These are phyloP conservation scores for Hypoxylon sp. DNA, from an alignment of 2,329 filamentous ascomycete species.

Conservation along the genomic window DNA sequence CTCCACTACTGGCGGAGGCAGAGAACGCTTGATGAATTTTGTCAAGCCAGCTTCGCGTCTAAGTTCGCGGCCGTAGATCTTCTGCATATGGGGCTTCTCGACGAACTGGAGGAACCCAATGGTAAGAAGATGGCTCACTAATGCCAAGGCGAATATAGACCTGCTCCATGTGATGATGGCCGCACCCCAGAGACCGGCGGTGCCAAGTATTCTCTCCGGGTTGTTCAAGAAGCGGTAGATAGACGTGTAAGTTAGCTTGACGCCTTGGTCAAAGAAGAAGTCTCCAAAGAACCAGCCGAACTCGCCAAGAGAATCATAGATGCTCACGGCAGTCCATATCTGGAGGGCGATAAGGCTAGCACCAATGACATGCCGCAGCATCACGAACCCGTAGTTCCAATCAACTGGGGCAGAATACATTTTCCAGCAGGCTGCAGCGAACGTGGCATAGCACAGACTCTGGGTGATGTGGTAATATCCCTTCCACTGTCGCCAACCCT, in stretches of 20 bases:
- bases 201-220: conserved; percentile 91
- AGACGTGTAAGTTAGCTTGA: conserved; percentile 93
- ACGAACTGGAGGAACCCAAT: conserved; percentile 92
- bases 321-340: conserved; percentile 91
- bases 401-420: conserved; percentile 90
- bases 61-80: conserved; percentile 89
- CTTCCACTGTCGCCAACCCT: conserved; percentile 99
- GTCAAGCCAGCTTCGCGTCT: conserved; percentile 91
- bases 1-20: conserved; percentile 85
- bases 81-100: conserved; percentile 98
- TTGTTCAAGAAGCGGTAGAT: conserved; percentile 99
- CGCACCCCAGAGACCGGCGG: conserved; percentile 95
- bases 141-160: conserved; percentile 86
- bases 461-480: conserved; percentile 94
- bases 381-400: conserved; percentile 87
- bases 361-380: conserved; percentile 90
- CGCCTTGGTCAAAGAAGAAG: conserved; percentile 94
- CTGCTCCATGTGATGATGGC: conserved; percentile 93
- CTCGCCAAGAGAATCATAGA: conserved; percentile 95
- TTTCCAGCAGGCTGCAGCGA: conserved; percentile 94
- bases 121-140: conserved; percentile 87
- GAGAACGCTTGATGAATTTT: conserved; percentile 87
- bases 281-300: conserved; percentile 99
- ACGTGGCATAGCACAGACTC: conserved; percentile 89
- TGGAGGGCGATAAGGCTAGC: conserved; percentile 86